Base-by-base conservation (phyloP, 73 alveolate species). In the Diophrys sp. region DNA sequence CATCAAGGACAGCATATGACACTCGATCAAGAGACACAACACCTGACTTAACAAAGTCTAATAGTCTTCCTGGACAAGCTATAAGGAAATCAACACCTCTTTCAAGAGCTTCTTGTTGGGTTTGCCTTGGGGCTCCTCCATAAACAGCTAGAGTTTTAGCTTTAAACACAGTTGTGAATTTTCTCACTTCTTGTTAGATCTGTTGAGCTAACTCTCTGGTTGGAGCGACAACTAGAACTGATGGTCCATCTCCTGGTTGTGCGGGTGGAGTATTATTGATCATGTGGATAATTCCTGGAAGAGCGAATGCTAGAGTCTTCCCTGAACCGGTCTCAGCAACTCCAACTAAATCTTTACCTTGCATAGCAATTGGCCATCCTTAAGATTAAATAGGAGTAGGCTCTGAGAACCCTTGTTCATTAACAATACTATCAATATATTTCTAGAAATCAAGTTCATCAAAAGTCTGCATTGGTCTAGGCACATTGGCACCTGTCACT, bases 191-290 rank as follows among this genome's bases (percentile, higher is more conserved):
- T 2, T 76, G 77, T 29, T 90, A 93, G 74, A 96, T 91, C 76
- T 96, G 97, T 31, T 88, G 81, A n/a, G 96, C 98, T 78, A 96
- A 89, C 80, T 96, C 99, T 89, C 99, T 79, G 0, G 99, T 97
- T 0, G 99, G 99, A n/a, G 94, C 98, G 62, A 97, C 82, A 29
- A 97, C 95, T 31, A 97, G 90, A 54, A 95, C 98, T 29, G 93
- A 91, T 0, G 99, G 99, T 0, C 99, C 99, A 32, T 90, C 97
- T 29, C 97, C 98, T 5, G 97, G 99, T 67, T 93, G 88, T 14
- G 66, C 79, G 72, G 97, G 95, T 71, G 87, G 84, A 78, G 90
- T 93, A 72, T 84, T 78, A 62, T 91, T 93, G 70, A 71, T 71
- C 27, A 86, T 91, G 81, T 93, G 98, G 31, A 94, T 89, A 24